These are phyloP conservation scores for Colletotrichum echinochloae DNA, from an alignment of 2,329 filamentous ascomycete species.

Conservation along the genomic window DNA sequence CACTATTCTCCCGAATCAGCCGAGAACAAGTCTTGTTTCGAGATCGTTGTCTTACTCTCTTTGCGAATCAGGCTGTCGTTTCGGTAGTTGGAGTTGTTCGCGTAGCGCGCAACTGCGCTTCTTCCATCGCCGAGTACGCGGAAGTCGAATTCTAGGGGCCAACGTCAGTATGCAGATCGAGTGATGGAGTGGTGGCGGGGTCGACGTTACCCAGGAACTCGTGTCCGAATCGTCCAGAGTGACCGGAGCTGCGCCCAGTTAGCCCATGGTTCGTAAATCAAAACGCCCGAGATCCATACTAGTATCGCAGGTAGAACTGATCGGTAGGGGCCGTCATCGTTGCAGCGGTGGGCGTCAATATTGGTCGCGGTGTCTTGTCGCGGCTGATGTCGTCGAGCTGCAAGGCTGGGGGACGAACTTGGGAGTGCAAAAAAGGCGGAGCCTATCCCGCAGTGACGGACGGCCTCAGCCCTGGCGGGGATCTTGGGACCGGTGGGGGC, in stretches of 20 bases:
- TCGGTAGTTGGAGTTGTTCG: conserved; percentile 99
- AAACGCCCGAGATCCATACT: conserved; percentile 69
- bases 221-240: conserved; percentile 96
- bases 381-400: conserved; percentile 39
- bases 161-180: conserved; percentile 33
- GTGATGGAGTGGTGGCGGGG: conserved; percentile 3
- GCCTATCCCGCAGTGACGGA: conserved; percentile 7
- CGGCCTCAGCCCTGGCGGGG: conserved; percentile 35
- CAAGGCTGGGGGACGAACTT: conserved; percentile 42
- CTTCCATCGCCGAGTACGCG: conserved; percentile 91
- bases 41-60: conserved; percentile 79
- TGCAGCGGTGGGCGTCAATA: conserved; percentile 41
- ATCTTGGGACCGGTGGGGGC: conserved; percentile 9
- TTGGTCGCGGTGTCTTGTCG: conserved; percentile 38
- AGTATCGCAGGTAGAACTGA: conserved; percentile 96
- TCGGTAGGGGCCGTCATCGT: conserved; percentile 78
- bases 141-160: conserved; percentile 88
- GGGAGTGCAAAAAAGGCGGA: conserved; percentile 34
- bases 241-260: conserved; percentile 79
- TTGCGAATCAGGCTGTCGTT: conserved; percentile 99
- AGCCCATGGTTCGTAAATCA: background rate
- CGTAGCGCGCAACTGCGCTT: conserved; percentile 94
- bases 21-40: background rate
- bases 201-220: conserved; percentile 85
- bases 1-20: conserved; percentile 68